These are phyloP conservation scores for Jamesozyma piceae DNA, from an alignment of 805 yeast species.

Conservation along the genomic window DNA sequence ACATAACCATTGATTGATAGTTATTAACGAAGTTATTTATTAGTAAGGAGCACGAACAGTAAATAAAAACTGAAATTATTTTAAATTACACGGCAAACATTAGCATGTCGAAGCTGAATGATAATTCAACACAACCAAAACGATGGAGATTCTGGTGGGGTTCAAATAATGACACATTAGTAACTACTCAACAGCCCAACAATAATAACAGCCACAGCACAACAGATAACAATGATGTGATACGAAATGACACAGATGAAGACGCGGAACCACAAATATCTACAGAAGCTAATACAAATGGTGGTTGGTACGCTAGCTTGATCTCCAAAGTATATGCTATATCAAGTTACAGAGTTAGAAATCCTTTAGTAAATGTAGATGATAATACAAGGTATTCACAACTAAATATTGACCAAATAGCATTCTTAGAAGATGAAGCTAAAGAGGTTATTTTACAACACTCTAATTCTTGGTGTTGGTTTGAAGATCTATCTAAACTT, in stretches of 20 bases:
- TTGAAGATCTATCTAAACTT: conserved; percentile 17
- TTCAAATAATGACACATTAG: neutral
- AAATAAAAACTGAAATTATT: too few species aligned
- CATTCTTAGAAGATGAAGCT: conserved; percentile 21
- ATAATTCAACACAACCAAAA: too few species aligned
- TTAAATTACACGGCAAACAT: too few species aligned
- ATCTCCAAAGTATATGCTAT: conserved; percentile 10
- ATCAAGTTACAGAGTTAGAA: conserved; percentile 5
- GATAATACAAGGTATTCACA: conserved; percentile 21
- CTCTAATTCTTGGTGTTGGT: conserved; percentile 28
- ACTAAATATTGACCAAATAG: conserved; percentile 20
- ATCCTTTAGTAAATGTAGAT: conserved; percentile 7
- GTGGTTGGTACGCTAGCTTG: conserved; percentile 14
- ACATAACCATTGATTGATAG: too few species aligned
- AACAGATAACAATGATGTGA: neutral
- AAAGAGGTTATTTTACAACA: conserved; percentile 15
- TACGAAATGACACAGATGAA: too few species aligned
- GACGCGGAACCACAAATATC: too few species aligned
- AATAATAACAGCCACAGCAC: neutral
- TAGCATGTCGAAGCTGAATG: too few species aligned
- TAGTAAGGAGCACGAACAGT: too few species aligned
- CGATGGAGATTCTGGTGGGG: neutral
- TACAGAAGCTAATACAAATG: too few species aligned
- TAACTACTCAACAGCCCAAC: neutral
- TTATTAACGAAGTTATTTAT: too few species aligned